Percentiles rank a stretch among this genome's conserved stretches.
Conservation (phyloP, 2,329 filamentous ascomycete genomes). For the Cytospora schulzeri region DNA sequence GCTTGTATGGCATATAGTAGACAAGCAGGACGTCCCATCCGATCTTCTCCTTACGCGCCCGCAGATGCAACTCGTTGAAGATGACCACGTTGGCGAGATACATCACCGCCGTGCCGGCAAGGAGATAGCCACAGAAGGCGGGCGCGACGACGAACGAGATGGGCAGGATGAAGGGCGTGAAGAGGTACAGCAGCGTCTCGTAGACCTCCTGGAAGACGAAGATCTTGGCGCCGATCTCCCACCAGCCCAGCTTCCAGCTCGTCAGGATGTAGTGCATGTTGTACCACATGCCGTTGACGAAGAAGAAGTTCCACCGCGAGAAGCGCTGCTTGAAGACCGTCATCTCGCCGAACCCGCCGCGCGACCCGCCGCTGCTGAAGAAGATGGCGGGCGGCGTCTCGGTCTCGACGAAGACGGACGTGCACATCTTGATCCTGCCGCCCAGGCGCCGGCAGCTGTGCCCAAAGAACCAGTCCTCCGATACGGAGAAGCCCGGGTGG, state of each 20-base stretch:
- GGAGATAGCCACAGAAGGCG: constrained; percentile 42
- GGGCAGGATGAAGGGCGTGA: constrained; percentile 48
- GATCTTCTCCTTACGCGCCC: constrained; percentile 46
- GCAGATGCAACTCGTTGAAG: constrained; percentile 52
- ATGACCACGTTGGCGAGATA: constrained; percentile 47
- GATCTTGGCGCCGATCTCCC: constrained; percentile 52
- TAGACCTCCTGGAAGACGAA: constrained; percentile 53
- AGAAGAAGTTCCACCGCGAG: constrained; percentile 55
- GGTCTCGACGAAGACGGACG: constrained; percentile 52
- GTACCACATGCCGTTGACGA: constrained; percentile 51
- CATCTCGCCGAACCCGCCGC: constrained; percentile 55
- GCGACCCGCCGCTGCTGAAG: constrained; percentile 40
- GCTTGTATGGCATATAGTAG: constrained; percentile 50
- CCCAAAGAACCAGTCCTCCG: constrained; percentile 56
- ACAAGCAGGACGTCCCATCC: constrained; percentile 40
- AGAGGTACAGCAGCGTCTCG: constrained; percentile 48
- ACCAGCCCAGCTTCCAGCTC: constrained; percentile 51
- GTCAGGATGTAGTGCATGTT: constrained; percentile 49
- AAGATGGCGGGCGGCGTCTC: constrained; percentile 50
- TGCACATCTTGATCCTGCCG: constrained; percentile 51
- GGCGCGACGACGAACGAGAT: constrained; percentile 46
- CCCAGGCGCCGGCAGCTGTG: constrained; percentile 47
- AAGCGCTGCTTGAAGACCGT: constrained; percentile 55
- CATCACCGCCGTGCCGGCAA: constrained; percentile 42
- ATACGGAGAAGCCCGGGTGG: constrained; percentile 52